Conservation (phyloP, 495 filamentous ascomycete species). For the Lasiosphaeriaceae sp. region DNA sequence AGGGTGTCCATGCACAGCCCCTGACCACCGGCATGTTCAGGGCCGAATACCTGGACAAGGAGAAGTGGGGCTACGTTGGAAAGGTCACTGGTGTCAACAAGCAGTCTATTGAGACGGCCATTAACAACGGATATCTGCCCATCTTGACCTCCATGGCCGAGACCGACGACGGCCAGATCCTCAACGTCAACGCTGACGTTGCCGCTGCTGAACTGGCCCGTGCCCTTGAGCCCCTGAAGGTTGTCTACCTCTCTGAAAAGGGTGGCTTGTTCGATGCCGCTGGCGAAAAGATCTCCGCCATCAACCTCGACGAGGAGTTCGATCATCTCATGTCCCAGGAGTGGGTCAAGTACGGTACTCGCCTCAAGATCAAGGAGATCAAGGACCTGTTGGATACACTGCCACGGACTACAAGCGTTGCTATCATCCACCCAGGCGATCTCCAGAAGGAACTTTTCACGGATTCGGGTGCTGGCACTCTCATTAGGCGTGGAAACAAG, state of each 20-base stretch:
- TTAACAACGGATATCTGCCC: constrained; percentile 86
- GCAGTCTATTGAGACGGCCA: constrained; percentile 84
- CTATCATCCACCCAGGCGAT: constrained; percentile 93
- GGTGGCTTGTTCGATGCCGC: constrained; percentile 93
- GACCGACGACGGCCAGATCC: constrained; percentile 84
- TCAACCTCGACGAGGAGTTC: constrained; percentile 97
- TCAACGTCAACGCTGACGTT: constrained; percentile 98
- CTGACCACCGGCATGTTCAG: constrained; percentile 92
- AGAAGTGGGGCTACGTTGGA: constrained; percentile 91
- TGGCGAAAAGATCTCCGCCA: constrained; percentile 92
- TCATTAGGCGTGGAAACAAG: constrained; percentile 92
- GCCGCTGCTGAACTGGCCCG: constrained; percentile 91
- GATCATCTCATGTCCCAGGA: constrained; percentile 91
- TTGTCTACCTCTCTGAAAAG: constrained; percentile 97
- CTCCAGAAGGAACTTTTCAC: constrained; percentile 97
- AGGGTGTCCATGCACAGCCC: constrained; percentile 87
- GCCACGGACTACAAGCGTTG: constrained; percentile 89
- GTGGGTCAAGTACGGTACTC: constrained; percentile 95
- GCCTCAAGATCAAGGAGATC: constrained; percentile 98
- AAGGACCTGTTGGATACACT: constrained; percentile 86
- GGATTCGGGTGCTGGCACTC: constrained; percentile 89
- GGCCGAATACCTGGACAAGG: constrained; percentile 90
- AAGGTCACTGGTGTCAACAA: constrained; percentile 95
- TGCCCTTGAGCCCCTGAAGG: constrained; percentile 89
- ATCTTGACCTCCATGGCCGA: constrained; percentile 98